These are phyloP conservation scores for Fusarium duplospermum DNA, from an alignment of 2,329 filamentous ascomycete species.

Conservation along the genomic window DNA sequence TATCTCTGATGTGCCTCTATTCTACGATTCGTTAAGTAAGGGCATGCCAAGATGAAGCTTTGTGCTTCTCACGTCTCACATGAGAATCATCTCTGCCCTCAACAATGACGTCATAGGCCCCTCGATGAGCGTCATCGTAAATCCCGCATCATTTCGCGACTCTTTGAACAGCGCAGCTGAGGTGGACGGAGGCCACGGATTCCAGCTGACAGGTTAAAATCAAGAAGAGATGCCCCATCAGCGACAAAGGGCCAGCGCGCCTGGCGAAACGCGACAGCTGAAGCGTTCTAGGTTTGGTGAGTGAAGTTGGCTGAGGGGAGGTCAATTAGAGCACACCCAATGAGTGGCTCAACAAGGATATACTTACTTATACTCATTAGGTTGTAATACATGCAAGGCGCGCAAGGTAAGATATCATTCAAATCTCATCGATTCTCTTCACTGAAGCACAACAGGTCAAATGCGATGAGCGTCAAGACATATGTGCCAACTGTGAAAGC, in stretches of 20 bases:
- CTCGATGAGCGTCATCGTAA: not conserved
- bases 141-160: not conserved
- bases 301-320: not conserved
- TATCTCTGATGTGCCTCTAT: not conserved
- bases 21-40: not conserved
- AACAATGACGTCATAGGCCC: not conserved
- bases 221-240: not conserved
- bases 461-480: constrained; percentile 29
- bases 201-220: too few species aligned
- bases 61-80: not conserved
- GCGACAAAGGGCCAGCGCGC: not conserved
- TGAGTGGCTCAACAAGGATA: not conserved
- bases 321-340: too few species aligned
- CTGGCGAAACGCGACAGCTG: not conserved
- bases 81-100: not conserved
- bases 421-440: not conserved
- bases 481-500: constrained; percentile 26
- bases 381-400: not conserved
- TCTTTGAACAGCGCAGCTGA: not conserved
- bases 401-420: not conserved
- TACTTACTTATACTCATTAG: not conserved
- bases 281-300: not conserved
- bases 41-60: not conserved
- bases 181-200: not conserved
- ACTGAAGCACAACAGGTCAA: constrained; percentile 19